Evolutionary conservation across 139 green algal genomes (phyloP).

Genomic region (Parachlorella kessleri): DNA sequence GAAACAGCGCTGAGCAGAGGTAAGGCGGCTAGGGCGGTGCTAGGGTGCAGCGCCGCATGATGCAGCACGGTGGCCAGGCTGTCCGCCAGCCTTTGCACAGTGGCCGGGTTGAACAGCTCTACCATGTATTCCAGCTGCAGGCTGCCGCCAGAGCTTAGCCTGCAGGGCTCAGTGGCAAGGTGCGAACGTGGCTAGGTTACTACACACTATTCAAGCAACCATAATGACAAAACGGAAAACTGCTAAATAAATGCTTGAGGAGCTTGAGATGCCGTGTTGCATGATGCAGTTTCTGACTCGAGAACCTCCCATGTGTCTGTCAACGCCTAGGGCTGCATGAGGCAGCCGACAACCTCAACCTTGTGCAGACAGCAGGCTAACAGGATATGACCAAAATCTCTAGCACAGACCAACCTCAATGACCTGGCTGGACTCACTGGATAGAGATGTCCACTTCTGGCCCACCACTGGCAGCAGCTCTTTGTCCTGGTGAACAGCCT

Average conservation of each 20-base stretch:
- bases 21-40: background rate
- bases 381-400: no score
- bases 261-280: background rate
- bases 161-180: background rate
- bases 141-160: background rate
- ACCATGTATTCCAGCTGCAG: background rate
- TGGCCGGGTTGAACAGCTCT: background rate
- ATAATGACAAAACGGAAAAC: background rate
- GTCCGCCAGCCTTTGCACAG: background rate
- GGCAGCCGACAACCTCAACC: no score
- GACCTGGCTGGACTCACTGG: no score
- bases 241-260: background rate
- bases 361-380: no score
- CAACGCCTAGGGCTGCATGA: no score
- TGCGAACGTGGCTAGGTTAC: background rate
- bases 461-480: no score
- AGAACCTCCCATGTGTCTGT: no score
- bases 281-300: background rate
- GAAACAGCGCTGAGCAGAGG: background rate
- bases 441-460: no score
- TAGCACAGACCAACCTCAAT: no score
- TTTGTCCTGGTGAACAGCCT: no score
- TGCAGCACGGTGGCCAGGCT: background rate
- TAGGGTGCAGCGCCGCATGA: background rate
- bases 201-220: background rate